Base-by-base conservation (phyloP, 441 rosid species). In the Mallotus japonicus region DNA sequence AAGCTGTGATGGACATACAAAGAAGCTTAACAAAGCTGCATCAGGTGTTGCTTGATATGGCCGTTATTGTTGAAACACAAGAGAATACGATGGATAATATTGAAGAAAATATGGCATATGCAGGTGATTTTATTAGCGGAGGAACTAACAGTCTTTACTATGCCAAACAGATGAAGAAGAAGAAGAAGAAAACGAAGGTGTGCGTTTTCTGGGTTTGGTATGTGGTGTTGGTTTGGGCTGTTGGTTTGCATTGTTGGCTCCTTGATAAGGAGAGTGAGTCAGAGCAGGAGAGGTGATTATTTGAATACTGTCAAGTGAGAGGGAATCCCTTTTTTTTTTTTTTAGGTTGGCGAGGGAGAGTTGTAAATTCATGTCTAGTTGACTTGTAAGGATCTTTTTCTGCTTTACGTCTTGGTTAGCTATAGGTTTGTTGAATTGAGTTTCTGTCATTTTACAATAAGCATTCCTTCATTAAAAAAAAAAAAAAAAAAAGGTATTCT, bases 11-110 rank as follows among this genome's bases (percentile, higher is more conserved):
- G 82, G 98, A 91, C 10, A 65, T 91, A 34, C 92, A 84, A 76
- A 82, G 81, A 74, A 92, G 99, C 85, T 78, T 94, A 81, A 86
- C 84, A 28, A 85, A 81, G 83, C 85, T 92, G 73, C 95, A 92
- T 56, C 89, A 87, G 78, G 91, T 90, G 73, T 91, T 92, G 75
- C 90, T 92, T 20, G 97, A 92, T 64, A 88, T 92, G 97, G 97
- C 96, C 16, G 89, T 89, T 73, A 81, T 95, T 19, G 94, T 95
- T 16, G 97, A 95, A 80, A 79, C 87, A 22, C 93, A 90, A 57
- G 97, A 95, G 44, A 87, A 89, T 78, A 76, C 83, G 47, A 69
- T 90, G 17, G 90, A 86, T 74, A 91, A 84, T 20, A 92, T 90
- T 75, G 93, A 92, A 81, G 88, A 83, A 63, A 89, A 95, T 73